phyloP scores from a whole-genome alignment of 306 rosid species.

The Gastrolobium bilobum region DNA sequence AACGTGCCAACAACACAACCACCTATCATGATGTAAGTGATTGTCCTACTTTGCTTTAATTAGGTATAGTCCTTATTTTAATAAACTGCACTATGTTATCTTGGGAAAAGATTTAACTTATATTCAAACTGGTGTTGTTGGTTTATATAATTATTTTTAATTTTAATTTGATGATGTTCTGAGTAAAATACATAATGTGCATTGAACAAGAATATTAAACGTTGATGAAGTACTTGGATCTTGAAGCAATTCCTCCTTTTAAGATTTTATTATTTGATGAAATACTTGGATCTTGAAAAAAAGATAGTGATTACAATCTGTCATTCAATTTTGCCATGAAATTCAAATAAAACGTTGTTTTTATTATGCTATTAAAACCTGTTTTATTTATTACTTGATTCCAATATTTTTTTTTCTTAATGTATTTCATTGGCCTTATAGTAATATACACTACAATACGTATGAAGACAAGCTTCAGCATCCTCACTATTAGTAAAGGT shows the following conservation, averaged over 20 bases:
- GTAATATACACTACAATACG: no score
- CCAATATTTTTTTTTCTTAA: not conserved
- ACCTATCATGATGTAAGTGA: conserved; percentile 63
- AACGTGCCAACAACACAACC: conserved; percentile 69
- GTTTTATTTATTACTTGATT: not conserved
- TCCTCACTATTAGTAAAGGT: no score
- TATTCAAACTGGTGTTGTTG: not conserved
- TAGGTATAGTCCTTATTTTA: not conserved
- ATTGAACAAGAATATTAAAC: no score
- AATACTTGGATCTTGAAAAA: not conserved
- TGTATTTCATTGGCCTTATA: not conserved
- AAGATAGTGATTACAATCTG: not conserved
- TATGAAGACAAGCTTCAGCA: no score
- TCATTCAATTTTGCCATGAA: conserved; percentile 6
- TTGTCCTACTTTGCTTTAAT: not conserved
- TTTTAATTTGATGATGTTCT: no score
- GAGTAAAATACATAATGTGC: no score
- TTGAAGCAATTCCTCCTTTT: not conserved
- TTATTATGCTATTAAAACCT: not conserved
- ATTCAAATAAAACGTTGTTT: not conserved
- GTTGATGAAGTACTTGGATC: no score
- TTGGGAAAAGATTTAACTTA: not conserved
- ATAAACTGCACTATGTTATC: not conserved
- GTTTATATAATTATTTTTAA: no score
- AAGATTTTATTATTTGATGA: not conserved